phyloP scores from a whole-genome alignment of 352 stramenopile genomes.

The Pythium oligandrum region DNA sequence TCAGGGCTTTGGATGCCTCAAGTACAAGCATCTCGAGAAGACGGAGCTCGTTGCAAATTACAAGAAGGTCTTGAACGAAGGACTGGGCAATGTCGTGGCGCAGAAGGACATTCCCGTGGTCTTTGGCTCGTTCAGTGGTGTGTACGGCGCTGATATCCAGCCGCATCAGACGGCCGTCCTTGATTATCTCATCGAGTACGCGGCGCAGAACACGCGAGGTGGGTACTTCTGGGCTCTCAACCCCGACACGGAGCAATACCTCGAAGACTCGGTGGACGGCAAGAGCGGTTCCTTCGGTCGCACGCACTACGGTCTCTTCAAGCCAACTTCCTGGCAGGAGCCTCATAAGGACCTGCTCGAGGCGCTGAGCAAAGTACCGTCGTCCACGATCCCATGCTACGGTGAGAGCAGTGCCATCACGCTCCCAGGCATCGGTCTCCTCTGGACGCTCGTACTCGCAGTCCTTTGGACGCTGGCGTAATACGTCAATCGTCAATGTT shows the following conservation, averaged over 20 bases:
- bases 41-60: slow-evolving; percentile 26
- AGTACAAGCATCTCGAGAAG: too few relatives aligned
- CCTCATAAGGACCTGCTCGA: slow-evolving; percentile 41
- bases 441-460: too few relatives aligned
- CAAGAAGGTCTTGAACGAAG: slow-evolving; percentile 36
- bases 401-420: too few relatives aligned
- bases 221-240: slow-evolving; percentile 70
- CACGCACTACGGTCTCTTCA: too few relatives aligned
- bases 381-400: slow-evolving; percentile 49
- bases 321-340: slow-evolving; percentile 50
- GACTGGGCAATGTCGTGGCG: slow-evolving; percentile 30
- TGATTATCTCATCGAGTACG: slow-evolving; percentile 60
- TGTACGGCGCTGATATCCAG: too few relatives aligned
- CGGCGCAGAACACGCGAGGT: slow-evolving; percentile 32
- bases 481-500: too few relatives aligned
- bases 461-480: too few relatives aligned
- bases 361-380: slow-evolving; percentile 39
- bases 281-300: slow-evolving; percentile 39
- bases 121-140: slow-evolving; percentile 57
- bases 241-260: slow-evolving; percentile 50
- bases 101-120: slow-evolving; percentile 35
- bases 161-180: slow-evolving; percentile 52
- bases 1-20: too few relatives aligned
- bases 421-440: too few relatives aligned
- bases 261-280: slow-evolving; percentile 42